phyloP scores from a whole-genome alignment of 495 filamentous ascomycete genomes.

The Massariosphaeria phaeospora region DNA sequence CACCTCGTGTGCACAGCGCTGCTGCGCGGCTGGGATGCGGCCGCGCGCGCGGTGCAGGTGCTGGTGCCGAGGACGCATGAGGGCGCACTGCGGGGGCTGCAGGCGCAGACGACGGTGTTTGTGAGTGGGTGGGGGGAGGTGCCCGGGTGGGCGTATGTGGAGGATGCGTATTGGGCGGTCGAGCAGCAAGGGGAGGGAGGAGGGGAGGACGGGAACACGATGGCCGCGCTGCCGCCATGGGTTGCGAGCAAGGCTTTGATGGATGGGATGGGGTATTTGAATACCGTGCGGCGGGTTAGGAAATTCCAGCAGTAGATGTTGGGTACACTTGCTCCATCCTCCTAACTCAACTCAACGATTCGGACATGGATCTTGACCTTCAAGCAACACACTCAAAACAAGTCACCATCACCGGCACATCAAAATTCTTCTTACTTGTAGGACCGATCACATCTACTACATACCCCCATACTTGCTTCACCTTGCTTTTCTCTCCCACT shows the following conservation, averaged over 20 bases:
- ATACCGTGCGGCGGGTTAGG: conserved; percentile 13
- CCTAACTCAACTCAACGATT: too few relatives aligned
- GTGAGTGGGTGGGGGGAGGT: conserved; percentile 23
- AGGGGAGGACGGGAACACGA: neutral
- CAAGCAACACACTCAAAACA: too few relatives aligned
- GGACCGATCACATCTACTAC: too few relatives aligned
- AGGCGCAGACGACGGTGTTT: conserved; percentile 20
- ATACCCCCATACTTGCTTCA: too few relatives aligned
- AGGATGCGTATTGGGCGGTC: conserved; percentile 18
- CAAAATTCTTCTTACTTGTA: too few relatives aligned
- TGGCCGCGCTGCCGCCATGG: conserved; percentile 21
- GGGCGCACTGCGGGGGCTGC: conserved; percentile 1
- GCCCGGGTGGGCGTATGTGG: conserved; percentile 29
- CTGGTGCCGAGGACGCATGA: conserved; percentile 19
- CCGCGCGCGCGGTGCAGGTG: conserved; percentile 6
- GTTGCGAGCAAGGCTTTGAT: conserved; percentile 6
- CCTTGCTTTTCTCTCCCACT: too few relatives aligned
- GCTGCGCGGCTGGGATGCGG: conserved; percentile 19
- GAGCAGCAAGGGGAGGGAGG: neutral
- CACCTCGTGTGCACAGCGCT: conserved; percentile 20
- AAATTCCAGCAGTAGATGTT: conserved; percentile 21
- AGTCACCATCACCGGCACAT: too few relatives aligned
- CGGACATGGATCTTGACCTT: too few relatives aligned
- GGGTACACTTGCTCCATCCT: too few relatives aligned
- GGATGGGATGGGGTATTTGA: conserved; percentile 19